Evolutionary conservation across 2,329 filamentous ascomycete genomes (phyloP).

Genomic region (Moelleriella libera): DNA sequence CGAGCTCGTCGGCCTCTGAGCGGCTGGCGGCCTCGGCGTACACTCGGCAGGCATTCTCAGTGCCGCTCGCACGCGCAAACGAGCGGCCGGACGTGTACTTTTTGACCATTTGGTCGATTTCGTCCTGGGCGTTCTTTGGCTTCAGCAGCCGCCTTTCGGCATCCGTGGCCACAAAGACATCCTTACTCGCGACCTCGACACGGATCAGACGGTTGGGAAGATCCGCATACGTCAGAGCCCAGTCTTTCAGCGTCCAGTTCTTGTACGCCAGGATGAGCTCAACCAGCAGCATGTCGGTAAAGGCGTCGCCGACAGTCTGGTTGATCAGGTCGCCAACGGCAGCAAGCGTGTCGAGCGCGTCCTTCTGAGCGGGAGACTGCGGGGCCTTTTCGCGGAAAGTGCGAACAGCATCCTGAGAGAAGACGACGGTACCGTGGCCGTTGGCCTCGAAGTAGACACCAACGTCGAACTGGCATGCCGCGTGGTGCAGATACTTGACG

Average conservation of each 20-base stretch:
- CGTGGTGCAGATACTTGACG: conserved; percentile 95
- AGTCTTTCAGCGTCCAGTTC: conserved; percentile 77
- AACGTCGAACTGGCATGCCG: conserved; percentile 86
- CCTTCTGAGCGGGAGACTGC: conserved; percentile 81
- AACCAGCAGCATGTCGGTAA: conserved; percentile 91
- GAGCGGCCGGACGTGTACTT: conserved; percentile 84
- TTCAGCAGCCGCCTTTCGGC: conserved; percentile 78
- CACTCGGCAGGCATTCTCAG: conserved; percentile 89
- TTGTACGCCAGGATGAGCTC: conserved; percentile 96
- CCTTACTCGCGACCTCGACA: conserved; percentile 78
- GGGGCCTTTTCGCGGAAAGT: conserved; percentile 68
- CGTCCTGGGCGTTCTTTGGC: conserved; percentile 64
- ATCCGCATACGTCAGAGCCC: conserved; percentile 85
- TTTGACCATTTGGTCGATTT: conserved; percentile 76
- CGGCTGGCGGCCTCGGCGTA: conserved; percentile 89
- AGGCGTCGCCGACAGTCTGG: conserved; percentile 90
- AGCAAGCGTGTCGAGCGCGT: conserved; percentile 70
- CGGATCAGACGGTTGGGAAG: conserved; percentile 91
- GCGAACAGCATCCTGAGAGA: conserved; percentile 71
- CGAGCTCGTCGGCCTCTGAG: conserved; percentile 81
- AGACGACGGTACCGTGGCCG: conserved; percentile 91
- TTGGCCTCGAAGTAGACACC: conserved; percentile 99
- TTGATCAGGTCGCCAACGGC: conserved; percentile 89
- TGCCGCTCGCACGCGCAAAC: conserved; percentile 87
- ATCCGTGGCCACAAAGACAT: conserved; percentile 80